Base-by-base conservation (phyloP, 2,329 filamentous ascomycete species). In the Rhinocladiella similis region DNA sequence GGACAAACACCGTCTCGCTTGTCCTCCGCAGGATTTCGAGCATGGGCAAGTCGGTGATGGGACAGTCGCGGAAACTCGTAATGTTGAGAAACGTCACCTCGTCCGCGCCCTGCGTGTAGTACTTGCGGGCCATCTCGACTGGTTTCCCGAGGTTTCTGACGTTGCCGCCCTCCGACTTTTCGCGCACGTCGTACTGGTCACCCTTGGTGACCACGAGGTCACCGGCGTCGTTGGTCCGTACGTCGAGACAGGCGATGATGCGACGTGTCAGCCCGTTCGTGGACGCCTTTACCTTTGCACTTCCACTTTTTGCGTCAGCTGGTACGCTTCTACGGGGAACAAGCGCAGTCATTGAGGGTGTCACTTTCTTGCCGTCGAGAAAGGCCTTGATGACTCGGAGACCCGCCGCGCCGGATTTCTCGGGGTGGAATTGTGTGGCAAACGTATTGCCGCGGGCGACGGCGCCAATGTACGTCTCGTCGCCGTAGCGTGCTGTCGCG, bases 1-100 rank as follows among this genome's bases (percentile, higher is more conserved):
- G 94, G 2, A 99, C 94, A 70, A 99, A 99, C 42, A 97, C 93
- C 1, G 91, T 93, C 70, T 91, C 84, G 9, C 92, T 94, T 1
- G 93, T 91, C 63, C 85, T 84, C 47, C 91, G 85, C 47, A 99
- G 79, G 53, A 99, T 87, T 75, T 99, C 93, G 50, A 99, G 85
- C 94, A 99, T 99, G 6, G 94, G 94, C 3, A 92, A 79, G 75
- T 99, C 94, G 63, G 87, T 90, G 12, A 97, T 75, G 6, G 94
- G 94, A 63, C 91, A 96, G 77, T 97, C 94, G 60, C 94, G 87
- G 83, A 99, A 99, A 18, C 89, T 94, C 1, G 93, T 99, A 70
- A 99, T 99, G 80, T 99, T 99, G 65, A 99, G 82, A 74, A 99
- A 99, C 1, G 93, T 96, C 54, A 99, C 84, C 75, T 99, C 94